Conservation (phyloP, 1,284 basidiomycete genomes). For the Leccinum insigne region DNA sequence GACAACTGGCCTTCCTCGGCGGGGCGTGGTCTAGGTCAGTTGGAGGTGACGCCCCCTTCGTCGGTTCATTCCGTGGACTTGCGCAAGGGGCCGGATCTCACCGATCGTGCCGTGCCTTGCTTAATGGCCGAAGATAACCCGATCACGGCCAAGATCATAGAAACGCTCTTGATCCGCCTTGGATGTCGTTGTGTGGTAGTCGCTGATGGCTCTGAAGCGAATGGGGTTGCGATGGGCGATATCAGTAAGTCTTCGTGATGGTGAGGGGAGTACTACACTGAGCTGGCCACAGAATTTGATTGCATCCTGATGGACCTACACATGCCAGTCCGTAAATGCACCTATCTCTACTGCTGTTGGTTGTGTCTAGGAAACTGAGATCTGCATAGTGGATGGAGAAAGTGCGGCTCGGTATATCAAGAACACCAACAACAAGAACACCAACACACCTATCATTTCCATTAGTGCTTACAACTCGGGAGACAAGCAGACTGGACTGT, state of each 20-base stretch:
- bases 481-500: conserved; percentile 77
- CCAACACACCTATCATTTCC: conserved; percentile 88
- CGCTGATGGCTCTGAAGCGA: conserved; percentile 94
- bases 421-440: conserved; percentile 92
- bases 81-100: conserved; percentile 66
- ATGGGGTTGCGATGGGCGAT: conserved; percentile 96
- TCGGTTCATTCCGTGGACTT: conserved; percentile 79
- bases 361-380: conserved; percentile 1
- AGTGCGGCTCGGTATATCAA: conserved; percentile 93
- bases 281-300: no score
- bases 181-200: conserved; percentile 95
- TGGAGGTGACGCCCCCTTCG: conserved; percentile 67
- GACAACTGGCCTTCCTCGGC: conserved; percentile 69
- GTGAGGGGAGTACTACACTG: not conserved
- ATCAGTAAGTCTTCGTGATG: conserved; percentile 66
- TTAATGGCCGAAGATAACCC: conserved; percentile 98
- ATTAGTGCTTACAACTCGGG: conserved; percentile 81
- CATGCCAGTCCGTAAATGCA: no score
- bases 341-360: no score
- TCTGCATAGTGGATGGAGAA: conserved; percentile 78
- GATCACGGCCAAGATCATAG: conserved; percentile 94
- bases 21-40: conserved; percentile 52
- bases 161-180: conserved; percentile 88
- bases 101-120: conserved; percentile 84
- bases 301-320: no score